Conservation (phyloP, 768 basidiomycete genomes). For the Hygrophorus pudorinus region DNA sequence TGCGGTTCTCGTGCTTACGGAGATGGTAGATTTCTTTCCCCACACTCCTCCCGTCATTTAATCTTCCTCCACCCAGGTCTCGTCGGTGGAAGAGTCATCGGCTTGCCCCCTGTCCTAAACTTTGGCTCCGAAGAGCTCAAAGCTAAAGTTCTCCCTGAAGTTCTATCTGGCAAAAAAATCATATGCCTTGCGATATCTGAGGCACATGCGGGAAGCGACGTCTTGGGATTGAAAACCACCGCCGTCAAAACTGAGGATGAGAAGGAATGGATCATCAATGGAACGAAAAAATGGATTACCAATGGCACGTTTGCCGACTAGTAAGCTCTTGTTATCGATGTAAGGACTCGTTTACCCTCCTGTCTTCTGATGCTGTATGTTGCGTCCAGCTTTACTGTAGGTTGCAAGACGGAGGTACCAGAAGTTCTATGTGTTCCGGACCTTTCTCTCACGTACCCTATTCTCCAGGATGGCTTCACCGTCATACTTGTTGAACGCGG, state of each 20-base stretch:
- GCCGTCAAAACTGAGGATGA: conserved; percentile 75
- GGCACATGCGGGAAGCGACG: conserved; percentile 81
- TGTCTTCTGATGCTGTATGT: not conserved
- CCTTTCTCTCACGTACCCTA: conserved; percentile 24
- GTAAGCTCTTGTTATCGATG: not conserved
- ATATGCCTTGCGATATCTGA: conserved; percentile 85
- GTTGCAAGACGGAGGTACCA: conserved; percentile 10
- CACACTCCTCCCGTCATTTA: not conserved
- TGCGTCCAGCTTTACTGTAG: conserved; percentile 48
- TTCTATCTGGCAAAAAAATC: conserved; percentile 63
- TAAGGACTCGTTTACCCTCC: not conserved
- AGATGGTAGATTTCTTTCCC: conserved; percentile 39
- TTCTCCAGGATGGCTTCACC: conserved; percentile 48
- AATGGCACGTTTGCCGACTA: conserved; percentile 39
- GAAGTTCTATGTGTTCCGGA: not conserved
- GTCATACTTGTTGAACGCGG: conserved; percentile 22
- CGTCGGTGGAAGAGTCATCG: conserved; percentile 70
- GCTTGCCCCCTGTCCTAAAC: conserved; percentile 77
- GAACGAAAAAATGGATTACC: conserved; percentile 61
- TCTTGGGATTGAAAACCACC: conserved; percentile 60
- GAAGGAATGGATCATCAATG: conserved; percentile 72
- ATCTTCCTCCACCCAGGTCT: conserved; percentile 25
- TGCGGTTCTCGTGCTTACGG: conserved; percentile 67
- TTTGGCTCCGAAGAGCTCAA: conserved; percentile 53
- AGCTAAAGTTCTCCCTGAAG: conserved; percentile 47